These are phyloP conservation scores for Phylloporus sp. DNA, from an alignment of 768 basidiomycete genomes.

Conservation along the genomic window DNA sequence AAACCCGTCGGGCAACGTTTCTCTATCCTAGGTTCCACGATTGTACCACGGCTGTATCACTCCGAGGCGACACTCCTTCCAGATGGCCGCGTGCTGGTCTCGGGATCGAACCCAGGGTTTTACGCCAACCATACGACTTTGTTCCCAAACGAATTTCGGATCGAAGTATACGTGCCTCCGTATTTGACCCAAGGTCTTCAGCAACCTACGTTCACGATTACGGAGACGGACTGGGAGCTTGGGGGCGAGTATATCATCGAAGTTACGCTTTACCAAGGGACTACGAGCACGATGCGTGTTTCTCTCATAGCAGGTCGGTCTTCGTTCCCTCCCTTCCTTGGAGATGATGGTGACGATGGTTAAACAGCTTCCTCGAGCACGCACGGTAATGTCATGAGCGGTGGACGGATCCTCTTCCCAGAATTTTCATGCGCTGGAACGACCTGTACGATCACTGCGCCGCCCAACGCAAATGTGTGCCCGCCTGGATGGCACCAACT, in stretches of 20 bases:
- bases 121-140: constrained; percentile 35
- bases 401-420: constrained; percentile 68
- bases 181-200: constrained; percentile 64
- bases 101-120: constrained; percentile 67
- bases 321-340: not conserved
- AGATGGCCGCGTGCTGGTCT: constrained; percentile 70
- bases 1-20: constrained; percentile 56
- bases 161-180: constrained; percentile 81
- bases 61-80: constrained; percentile 73
- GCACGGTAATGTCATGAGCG: constrained; percentile 72
- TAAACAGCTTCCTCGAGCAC: constrained; percentile 64
- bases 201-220: constrained; percentile 61
- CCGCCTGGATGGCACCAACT: constrained; percentile 81
- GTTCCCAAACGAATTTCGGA: constrained; percentile 75
- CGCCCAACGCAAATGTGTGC: constrained; percentile 38
- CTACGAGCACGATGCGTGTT: constrained; percentile 47
- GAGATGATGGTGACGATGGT: constrained; percentile 3
- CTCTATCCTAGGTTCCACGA: constrained; percentile 63
- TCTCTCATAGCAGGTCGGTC: constrained; percentile 64
- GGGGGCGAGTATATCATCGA: constrained; percentile 50
- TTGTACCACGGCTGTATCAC: constrained; percentile 74
- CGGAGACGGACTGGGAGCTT: constrained; percentile 61
- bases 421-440: constrained; percentile 64
- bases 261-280: constrained; percentile 38
- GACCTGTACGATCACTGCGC: constrained; percentile 73